Conservation (phyloP, 23 red algal species). For the Gracilaria domingensis region DNA sequence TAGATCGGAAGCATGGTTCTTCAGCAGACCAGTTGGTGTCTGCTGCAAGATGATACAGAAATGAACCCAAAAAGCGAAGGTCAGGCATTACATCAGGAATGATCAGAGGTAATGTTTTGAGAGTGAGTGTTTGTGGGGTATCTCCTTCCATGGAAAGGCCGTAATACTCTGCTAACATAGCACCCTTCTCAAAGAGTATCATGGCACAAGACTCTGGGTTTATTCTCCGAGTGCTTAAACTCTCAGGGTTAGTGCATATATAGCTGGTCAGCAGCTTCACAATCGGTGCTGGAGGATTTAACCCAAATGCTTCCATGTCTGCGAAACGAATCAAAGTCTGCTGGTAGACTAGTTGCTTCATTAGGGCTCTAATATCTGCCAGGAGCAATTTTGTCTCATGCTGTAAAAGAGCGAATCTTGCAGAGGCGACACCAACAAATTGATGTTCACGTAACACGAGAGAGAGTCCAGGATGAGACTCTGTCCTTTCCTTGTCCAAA, state of each 20-base stretch:
- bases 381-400: constrained; percentile 79
- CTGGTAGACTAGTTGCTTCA: constrained; percentile 70
- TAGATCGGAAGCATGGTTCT: constrained; percentile 49
- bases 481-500: constrained; percentile 22
- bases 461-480: constrained; percentile 66
- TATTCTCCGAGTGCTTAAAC: background rate
- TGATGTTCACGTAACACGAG: constrained; percentile 75
- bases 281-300: constrained; percentile 56
- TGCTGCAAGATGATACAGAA: constrained; percentile 66
- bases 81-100: constrained; percentile 57
- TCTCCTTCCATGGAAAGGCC: constrained; percentile 31
- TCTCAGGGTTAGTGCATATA: constrained; percentile 1
- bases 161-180: constrained; percentile 78
- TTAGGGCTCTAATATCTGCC: constrained; percentile 41
- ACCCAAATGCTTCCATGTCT: constrained; percentile 37
- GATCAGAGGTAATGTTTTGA: constrained; percentile 45
- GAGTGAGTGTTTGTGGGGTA: background rate
- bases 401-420: constrained; percentile 70
- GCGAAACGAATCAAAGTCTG: constrained; percentile 81
- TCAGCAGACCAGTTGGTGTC: constrained; percentile 70
- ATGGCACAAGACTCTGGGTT: constrained; percentile 67
- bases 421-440: constrained; percentile 83
- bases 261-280: constrained; percentile 43
- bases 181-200: constrained; percentile 50
- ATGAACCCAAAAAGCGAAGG: constrained; percentile 27